Evolutionary conservation across 176 grass and related monocot species (phyloP).

Genomic region (Oryza brachyantha): DNA sequence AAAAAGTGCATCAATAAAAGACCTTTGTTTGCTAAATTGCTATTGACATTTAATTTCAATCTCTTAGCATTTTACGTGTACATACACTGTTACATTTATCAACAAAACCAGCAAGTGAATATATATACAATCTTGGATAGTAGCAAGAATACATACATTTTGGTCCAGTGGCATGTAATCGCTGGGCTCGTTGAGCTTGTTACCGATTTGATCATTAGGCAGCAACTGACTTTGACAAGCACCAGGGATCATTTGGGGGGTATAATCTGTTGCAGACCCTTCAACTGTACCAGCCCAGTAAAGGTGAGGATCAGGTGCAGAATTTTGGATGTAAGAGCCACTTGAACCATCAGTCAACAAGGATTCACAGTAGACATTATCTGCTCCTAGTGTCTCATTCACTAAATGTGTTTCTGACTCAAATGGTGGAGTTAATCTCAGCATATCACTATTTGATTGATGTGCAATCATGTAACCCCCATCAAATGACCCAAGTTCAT

Average conservation of each 20-base stretch:
- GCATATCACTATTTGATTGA: constrained; percentile 45
- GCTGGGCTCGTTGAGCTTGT: constrained; percentile 27
- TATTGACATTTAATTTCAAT: constrained; percentile 2
- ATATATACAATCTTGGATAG: not conserved
- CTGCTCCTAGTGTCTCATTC: constrained; percentile 21
- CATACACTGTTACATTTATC: constrained; percentile 1
- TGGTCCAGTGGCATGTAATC: constrained; percentile 39
- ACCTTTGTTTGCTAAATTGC: not conserved
- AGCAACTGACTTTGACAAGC: constrained; percentile 38
- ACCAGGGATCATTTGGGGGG: constrained; percentile 37
- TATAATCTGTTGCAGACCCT: constrained; percentile 38
- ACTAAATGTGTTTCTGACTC: constrained; percentile 39
- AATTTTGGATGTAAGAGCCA: constrained; percentile 32
- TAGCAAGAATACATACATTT: constrained; percentile 43
- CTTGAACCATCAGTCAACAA: constrained; percentile 17
- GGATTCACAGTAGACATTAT: constrained; percentile 36
- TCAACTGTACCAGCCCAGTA: constrained; percentile 43
- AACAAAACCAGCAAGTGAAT: constrained; percentile 2
- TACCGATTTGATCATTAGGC: constrained; percentile 27
- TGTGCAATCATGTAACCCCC: constrained; percentile 64
- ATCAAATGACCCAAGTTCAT: constrained; percentile 42
- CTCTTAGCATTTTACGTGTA: not conserved
- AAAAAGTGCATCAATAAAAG: not conserved
- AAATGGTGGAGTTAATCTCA: constrained; percentile 52
- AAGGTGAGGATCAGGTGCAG: constrained; percentile 32